Percentiles rank a stretch among this genome's conserved stretches.
phyloP scores from a whole-genome alignment of 2,329 filamentous ascomycete species.

The Alternaria triticimaculans region DNA sequence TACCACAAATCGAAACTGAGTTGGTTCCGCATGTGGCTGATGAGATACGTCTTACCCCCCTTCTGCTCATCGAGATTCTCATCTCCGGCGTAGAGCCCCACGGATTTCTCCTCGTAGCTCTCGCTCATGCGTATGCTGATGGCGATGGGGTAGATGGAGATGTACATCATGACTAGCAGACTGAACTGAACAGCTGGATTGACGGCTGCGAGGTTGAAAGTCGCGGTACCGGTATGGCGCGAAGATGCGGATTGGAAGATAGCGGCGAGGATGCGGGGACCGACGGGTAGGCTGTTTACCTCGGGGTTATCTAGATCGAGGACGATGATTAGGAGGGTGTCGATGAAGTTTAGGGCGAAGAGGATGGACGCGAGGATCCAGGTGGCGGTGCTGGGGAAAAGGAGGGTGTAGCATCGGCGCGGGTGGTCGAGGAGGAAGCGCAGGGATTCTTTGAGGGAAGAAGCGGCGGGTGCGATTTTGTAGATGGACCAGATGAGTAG shows the following conservation, averaged over 20 bases:
- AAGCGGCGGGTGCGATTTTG: conserved; percentile 67
- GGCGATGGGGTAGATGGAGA: conserved; percentile 94
- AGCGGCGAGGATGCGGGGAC: conserved; percentile 80
- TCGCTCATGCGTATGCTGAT: conserved; percentile 94
- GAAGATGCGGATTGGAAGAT: conserved; percentile 91
- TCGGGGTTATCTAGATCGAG: conserved; percentile 79
- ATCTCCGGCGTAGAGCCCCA: conserved; percentile 72
- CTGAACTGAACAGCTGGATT: conserved; percentile 93
- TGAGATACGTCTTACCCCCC: conserved; percentile 74
- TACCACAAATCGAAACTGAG: conserved; percentile 98
- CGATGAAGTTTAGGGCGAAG: conserved; percentile 79
- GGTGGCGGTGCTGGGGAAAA: conserved; percentile 88
- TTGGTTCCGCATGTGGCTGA: conserved; percentile 88
- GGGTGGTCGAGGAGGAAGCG: conserved; percentile 92
- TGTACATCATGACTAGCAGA: conserved; percentile 99
- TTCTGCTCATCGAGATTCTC: conserved; percentile 56
- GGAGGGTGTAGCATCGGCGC: conserved; percentile 90
- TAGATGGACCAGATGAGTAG: conserved; percentile 87
- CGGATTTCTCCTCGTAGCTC: conserved; percentile 89
- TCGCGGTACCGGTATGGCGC: conserved; percentile 86
- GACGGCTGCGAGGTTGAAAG: conserved; percentile 76
- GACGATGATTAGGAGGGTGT: conserved; percentile 89
- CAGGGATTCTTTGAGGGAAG: conserved; percentile 85
- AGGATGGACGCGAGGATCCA: conserved; percentile 96
- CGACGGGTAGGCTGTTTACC: conserved; percentile 71